Conservation (phyloP, 2,329 filamentous ascomycete genomes). For the Microcyclospora pomicola region DNA sequence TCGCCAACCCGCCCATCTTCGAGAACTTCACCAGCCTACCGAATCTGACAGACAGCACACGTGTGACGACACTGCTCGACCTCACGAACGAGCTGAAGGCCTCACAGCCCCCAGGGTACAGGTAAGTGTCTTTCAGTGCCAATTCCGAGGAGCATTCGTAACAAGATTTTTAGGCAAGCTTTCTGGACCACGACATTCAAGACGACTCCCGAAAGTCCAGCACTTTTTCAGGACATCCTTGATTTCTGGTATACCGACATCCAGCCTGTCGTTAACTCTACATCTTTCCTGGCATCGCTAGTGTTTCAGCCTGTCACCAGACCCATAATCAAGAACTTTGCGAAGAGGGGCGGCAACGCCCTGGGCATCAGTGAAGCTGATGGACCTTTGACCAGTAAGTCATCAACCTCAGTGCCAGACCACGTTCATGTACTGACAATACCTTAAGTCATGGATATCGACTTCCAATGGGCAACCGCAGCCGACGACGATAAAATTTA, state of each 20-base stretch:
- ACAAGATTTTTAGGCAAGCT: neutral
- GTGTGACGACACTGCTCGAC: constrained; percentile 12
- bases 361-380: constrained; percentile 8
- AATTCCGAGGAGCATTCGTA: too few relatives aligned
- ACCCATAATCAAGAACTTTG: constrained; percentile 2
- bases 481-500: constrained; percentile 10
- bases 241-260: neutral
- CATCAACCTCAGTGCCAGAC: constrained; percentile 1
- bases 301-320: constrained; percentile 7
- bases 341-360: constrained; percentile 6
- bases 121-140: too few relatives aligned
- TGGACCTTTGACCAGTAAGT: constrained; percentile 5
- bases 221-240: neutral
- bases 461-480: constrained; percentile 8
- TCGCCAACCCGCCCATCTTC: constrained; percentile 7
- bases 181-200: neutral
- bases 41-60: constrained; percentile 8
- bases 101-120: constrained; percentile 1
- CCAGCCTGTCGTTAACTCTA: constrained; percentile 1
- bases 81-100: constrained; percentile 8
- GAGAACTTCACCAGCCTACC: constrained; percentile 11
- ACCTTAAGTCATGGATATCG: constrained; percentile 3
- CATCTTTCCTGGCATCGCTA: constrained; percentile 4
- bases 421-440: neutral
- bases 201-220: neutral